Evolutionary conservation across 257 asterid genomes (phyloP), one percentile per base, ranked within the genome.

Genomic region (Mentha longifolia): DNA sequence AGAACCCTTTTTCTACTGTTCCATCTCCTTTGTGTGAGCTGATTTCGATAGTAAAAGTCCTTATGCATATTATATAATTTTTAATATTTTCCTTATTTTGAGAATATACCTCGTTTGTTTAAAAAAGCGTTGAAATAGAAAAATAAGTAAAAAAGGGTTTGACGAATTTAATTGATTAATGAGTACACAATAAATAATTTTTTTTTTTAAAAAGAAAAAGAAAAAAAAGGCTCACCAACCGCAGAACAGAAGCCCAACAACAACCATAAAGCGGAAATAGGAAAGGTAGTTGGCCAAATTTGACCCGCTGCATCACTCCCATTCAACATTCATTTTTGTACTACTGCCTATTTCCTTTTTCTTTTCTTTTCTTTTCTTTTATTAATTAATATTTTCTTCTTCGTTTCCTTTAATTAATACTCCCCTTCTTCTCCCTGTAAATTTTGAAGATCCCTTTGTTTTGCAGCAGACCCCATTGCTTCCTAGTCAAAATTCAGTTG

Each of bases 271-370:
- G 60, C n/a, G 63, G 43, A 42, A 67, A 11, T 2, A 42, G 13
- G 46, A 68, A 50, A 7, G 2, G 13, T 60, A 61, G 78, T 69
- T 42, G 76, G 74, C 77, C 73, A 65, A 60, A 28, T 46, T 80
- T 79, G 89, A 84, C 89, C 85, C 77, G 80, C 76, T 8, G 37
- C 15, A 11, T 31, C 47, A 75, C 31, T 28, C 42, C 22, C 60
- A 28, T 71, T 74, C 74, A 79, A 61, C 15, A 52, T 17, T 67
- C 58, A 50, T 9, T 17, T 68, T 15, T 43, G 12, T 66, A 51
- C 68, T 12, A 37, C 68, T 11, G 25, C 25, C 25, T 22, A 22
- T 9, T 0, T 57, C 64, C 12, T 68, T 64, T 51, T n/a, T 8
- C 9, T 12, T 69, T 68, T n/a, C 49, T 10, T 42, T 61, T 70